These are phyloP conservation scores for Geranium rotundifolium DNA, from an alignment of 345 rosid species.

Conservation along the genomic window DNA sequence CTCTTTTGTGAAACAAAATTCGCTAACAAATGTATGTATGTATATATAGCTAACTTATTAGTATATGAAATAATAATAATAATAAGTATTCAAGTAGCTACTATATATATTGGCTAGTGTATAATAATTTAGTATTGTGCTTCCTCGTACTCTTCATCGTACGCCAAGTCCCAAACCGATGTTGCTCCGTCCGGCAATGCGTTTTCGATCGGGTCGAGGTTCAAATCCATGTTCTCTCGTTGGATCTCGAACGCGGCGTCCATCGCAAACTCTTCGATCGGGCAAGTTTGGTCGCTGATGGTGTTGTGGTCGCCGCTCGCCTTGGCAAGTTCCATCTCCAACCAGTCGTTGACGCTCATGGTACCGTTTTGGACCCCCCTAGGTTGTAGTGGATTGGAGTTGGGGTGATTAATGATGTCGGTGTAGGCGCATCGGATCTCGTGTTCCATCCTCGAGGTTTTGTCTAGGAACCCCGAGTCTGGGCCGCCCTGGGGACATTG, in stretches of 20 bases:
- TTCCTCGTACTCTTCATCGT: constrained; percentile 2
- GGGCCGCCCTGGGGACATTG: constrained; percentile 20
- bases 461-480: constrained; percentile 24
- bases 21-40: no score
- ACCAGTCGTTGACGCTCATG: not conserved
- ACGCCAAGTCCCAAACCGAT: constrained; percentile 34
- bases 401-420: no score
- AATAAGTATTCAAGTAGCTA: no score
- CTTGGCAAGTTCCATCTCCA: not conserved
- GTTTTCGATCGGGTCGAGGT: not conserved
- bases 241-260: constrained; percentile 9
- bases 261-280: constrained; percentile 12
- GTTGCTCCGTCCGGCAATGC: constrained; percentile 3
- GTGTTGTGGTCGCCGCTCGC: not conserved
- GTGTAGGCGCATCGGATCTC: constrained; percentile 17
- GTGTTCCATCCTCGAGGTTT: constrained; percentile 34
- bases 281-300: not conserved
- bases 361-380: not conserved
- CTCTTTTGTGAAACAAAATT: no score
- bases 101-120: no score
- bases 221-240: constrained; percentile 5
- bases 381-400: not conserved
- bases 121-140: not conserved
- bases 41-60: no score
- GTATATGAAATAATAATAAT: no score